Conservation (phyloP, 306 rosid genomes). For the Acacia crassicarpa region DNA sequence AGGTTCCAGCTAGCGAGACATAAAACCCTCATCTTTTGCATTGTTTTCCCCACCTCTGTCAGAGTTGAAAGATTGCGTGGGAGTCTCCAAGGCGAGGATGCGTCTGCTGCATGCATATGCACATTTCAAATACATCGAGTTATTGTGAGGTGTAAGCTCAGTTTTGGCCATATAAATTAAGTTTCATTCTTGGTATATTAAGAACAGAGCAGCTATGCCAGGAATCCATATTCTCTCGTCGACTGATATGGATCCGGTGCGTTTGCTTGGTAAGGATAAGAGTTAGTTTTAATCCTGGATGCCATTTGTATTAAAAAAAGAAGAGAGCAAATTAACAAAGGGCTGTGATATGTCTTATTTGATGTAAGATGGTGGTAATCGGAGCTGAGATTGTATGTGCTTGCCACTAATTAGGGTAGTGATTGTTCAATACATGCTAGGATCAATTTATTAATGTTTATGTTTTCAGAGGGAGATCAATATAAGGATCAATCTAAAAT, state of each 20-base stretch:
- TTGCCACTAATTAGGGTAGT: background rate
- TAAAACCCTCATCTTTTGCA: constrained; percentile 5
- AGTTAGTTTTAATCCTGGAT: no score
- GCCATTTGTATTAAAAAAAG: no score
- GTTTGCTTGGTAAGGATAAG: no score
- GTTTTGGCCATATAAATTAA: background rate
- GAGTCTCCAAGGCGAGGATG: background rate
- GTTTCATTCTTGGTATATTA: background rate
- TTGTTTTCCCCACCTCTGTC: background rate
- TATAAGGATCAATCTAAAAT: background rate
- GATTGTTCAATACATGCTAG: background rate
- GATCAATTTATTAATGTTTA: background rate
- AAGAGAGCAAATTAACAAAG: background rate
- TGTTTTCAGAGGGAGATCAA: background rate
- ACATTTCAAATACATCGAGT: background rate
- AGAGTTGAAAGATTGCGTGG: background rate
- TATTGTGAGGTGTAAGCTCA: background rate
- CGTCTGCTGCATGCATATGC: background rate
- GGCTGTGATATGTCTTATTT: background rate
- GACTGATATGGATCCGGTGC: no score
- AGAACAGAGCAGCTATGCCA: no score
- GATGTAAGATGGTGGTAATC: background rate
- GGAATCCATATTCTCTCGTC: no score
- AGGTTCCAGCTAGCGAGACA: constrained; percentile 15
- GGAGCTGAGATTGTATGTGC: background rate